Evolutionary conservation across 306 rosid genomes (phyloP).

Genomic region (Sicyos edulis): DNA sequence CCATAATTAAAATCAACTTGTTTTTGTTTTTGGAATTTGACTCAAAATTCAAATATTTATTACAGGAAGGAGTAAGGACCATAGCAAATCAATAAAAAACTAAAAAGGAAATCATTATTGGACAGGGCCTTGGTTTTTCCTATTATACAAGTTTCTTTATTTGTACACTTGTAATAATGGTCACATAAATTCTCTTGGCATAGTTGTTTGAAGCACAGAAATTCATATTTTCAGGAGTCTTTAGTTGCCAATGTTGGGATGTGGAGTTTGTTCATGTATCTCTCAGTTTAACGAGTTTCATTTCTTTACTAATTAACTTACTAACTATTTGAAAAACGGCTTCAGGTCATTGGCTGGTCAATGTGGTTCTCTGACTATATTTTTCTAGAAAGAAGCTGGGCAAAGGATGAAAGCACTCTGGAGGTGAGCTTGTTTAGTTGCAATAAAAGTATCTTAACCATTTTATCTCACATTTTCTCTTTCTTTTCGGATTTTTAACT

Average conservation of each 20-base stretch:
- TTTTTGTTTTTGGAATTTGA: too few species aligned
- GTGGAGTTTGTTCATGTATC: neutral
- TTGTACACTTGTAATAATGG: neutral
- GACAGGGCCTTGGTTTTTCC: neutral
- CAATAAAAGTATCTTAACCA: neutral
- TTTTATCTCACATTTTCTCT: neutral
- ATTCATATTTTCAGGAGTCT: neutral
- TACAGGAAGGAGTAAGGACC: too few species aligned
- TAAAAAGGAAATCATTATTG: too few species aligned
- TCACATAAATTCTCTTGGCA: neutral
- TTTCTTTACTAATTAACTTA: neutral
- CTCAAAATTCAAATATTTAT: too few species aligned
- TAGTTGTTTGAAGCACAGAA: neutral
- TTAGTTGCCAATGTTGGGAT: neutral
- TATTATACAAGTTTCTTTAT: neutral
- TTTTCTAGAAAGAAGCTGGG: conserved; percentile 78
- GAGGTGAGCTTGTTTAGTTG: conserved; percentile 35
- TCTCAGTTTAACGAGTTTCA: neutral
- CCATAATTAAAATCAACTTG: too few species aligned
- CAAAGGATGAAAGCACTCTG: conserved; percentile 52
- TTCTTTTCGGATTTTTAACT: conserved; percentile 22
- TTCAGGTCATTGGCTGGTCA: conserved; percentile 92
- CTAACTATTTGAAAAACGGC: neutral
- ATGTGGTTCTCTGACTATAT: conserved; percentile 88
- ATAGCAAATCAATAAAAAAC: too few species aligned